Base-by-base conservation (phyloP, 2,329 filamentous ascomycete species). In the Trichoderma sp. region DNA sequence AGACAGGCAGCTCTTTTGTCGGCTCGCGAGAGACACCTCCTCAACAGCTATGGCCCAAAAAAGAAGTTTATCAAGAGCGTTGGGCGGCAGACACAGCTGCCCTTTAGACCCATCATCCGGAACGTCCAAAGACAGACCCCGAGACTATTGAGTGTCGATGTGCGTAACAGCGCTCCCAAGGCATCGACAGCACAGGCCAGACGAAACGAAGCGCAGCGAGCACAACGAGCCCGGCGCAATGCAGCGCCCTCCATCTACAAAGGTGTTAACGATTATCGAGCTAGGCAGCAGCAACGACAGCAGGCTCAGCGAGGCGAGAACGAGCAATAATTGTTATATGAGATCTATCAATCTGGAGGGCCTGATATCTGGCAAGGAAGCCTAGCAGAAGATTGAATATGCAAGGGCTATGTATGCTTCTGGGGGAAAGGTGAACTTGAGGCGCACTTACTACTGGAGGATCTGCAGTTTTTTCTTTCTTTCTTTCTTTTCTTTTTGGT, bases 211-310 rank as follows among this genome's bases (percentile, higher is more conserved):
- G 19, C 19, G 35, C 47, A 49, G 21, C 49, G 24, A 13, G 19
- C 19, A 33, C 47, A 24, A 4, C 49, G 31, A 37, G 27, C 37
- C n/a, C 24, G 19, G 6, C 49, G 16, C 47, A 33, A 16, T 47
- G 61, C 27, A 2, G 37, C 11, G 27, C 49, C 47, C 19, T 24
- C 56, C 6, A 58, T 61, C 1, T 78, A 76, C 19, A 70, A 69
- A 11, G 77, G 76, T 4, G 73, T 78, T 0, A 78, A 78, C 53
- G 73, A 70, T 6, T 78, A 70, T 40, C 69, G 75, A 49, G 72
- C 72, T 13, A 65, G 72, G 53, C 62, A 72, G 53, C 43, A 65
- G 31, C 31, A 58, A 63, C 35, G 56, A 21, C 31, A 37, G 16
- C 29, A n/a, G 4, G 19, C 21, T n/a, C 37, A 59, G 31, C n/a